Conservation (phyloP, 2,329 filamentous ascomycete genomes). For the Trichophyton schoenleinii region DNA sequence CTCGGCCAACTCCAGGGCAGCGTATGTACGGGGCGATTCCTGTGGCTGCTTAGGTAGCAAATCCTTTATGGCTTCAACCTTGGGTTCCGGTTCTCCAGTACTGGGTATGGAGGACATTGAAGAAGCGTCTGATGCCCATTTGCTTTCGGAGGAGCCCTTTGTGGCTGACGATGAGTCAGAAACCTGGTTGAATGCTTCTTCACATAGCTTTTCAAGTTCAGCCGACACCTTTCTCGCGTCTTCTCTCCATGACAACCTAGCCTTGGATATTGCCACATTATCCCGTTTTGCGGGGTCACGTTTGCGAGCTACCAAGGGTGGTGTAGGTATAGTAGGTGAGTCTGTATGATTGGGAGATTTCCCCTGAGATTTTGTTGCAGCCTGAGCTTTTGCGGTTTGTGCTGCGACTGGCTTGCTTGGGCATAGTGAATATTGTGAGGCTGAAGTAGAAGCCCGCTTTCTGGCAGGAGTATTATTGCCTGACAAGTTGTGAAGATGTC, state of each 20-base stretch:
- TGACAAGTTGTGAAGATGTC: constrained; percentile 38
- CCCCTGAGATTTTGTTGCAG: constrained; percentile 13
- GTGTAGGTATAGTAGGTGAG: constrained; percentile 30
- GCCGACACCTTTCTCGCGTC: constrained; percentile 74
- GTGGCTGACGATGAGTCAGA: background rate
- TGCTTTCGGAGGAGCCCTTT: background rate
- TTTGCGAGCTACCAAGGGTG: constrained; percentile 26
- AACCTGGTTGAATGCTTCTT: constrained; percentile 65
- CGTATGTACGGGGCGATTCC: constrained; percentile 40
- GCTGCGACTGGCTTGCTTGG: constrained; percentile 15
- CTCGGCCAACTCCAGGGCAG: constrained; percentile 45
- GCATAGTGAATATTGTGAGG: constrained; percentile 18
- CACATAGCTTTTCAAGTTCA: constrained; percentile 78
- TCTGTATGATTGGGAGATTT: constrained; percentile 18
- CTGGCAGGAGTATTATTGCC: constrained; percentile 19
- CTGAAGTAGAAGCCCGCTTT: constrained; percentile 16
- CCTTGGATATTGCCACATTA: constrained; percentile 30
- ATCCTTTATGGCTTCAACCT: background rate
- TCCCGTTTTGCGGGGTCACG: constrained; percentile 19
- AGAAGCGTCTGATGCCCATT: background rate
- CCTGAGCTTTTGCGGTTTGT: constrained; percentile 13
- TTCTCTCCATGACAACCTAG: constrained; percentile 47
- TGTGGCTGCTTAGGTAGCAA: constrained; percentile 35
- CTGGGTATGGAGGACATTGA: background rate
- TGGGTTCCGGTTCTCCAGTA: background rate